These are phyloP conservation scores for Sporopachydermia cereana DNA, from an alignment of 1,139 yeast species.

Conservation along the genomic window DNA sequence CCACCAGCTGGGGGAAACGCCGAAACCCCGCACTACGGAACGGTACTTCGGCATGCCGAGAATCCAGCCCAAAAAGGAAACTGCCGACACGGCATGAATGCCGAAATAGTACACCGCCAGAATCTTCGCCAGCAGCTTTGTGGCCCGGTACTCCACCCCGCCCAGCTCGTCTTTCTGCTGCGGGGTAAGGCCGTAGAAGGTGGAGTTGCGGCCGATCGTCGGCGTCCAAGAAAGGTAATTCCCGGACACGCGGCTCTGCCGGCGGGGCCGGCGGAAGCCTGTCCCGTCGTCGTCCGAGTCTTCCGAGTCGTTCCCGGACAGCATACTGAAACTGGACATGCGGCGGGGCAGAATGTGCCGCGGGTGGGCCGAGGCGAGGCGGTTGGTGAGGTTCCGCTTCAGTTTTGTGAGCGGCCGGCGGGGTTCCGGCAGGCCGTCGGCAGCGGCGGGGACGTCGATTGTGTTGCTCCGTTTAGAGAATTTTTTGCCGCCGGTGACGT, in stretches of 20 bases:
- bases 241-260: conserved; percentile 33
- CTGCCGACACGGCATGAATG: conserved; percentile 49
- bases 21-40: conserved; percentile 35
- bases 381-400: conserved; percentile 8
- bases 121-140: conserved; percentile 61
- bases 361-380: conserved; percentile 7
- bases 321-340: conserved; percentile 5
- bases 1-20: conserved; percentile 82
- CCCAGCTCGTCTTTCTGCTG: conserved; percentile 90
- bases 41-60: conserved; percentile 31
- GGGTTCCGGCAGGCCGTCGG: conserved; percentile 13
- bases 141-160: conserved; percentile 91
- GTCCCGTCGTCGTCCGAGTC: conserved; percentile 12
- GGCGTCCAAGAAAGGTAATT: conserved; percentile 84
- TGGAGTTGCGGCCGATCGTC: conserved; percentile 89
- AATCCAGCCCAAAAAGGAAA: conserved; percentile 62
- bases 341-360: background rate
- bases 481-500: conserved; percentile 27
- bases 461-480: conserved; percentile 36
- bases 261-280: conserved; percentile 13
- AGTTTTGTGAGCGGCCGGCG: conserved; percentile 13
- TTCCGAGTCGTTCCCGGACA: conserved; percentile 2
- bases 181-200: conserved; percentile 69
- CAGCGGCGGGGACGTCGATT: conserved; percentile 26
- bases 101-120: conserved; percentile 62